These are phyloP conservation scores for Cinchona pubescens DNA, from an alignment of 257 asterid species.

Conservation along the genomic window DNA sequence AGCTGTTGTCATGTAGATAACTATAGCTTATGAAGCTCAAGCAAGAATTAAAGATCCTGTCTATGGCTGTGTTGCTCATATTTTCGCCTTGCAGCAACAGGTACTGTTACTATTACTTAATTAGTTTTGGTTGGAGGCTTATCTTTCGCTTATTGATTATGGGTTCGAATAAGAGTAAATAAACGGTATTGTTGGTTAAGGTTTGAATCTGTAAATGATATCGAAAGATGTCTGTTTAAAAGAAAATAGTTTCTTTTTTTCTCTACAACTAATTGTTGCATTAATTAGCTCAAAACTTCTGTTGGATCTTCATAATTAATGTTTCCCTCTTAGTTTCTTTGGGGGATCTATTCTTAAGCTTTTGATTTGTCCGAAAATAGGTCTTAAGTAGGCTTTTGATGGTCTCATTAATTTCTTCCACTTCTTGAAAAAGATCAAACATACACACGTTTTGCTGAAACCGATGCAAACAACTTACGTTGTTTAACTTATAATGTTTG, in stretches of 20 bases:
- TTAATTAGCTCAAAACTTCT: background rate
- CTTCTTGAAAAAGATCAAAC: background rate
- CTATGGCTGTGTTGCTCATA: slow-evolving; percentile 81
- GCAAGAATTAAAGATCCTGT: slow-evolving; percentile 83
- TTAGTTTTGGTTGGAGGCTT: no score
- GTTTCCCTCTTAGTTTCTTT: background rate
- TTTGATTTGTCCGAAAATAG: background rate
- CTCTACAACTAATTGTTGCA: background rate
- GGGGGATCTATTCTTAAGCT: background rate
- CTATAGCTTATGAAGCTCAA: slow-evolving; percentile 91
- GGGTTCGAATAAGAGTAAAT: no score
- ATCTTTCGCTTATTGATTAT: no score
- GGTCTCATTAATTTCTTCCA: background rate
- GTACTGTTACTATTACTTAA: slow-evolving; percentile 28
- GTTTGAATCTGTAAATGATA: no score
- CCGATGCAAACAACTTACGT: background rate
- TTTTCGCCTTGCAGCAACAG: slow-evolving; percentile 82
- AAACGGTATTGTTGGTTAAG: no score
- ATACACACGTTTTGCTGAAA: background rate
- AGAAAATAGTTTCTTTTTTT: background rate
- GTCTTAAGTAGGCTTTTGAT: background rate
- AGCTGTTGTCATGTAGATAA: slow-evolving; percentile 76
- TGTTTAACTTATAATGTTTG: background rate
- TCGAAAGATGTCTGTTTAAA: no score
- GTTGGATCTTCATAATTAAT: background rate